Percentiles rank a stretch among this genome's conserved stretches.
These are phyloP conservation scores for Simmondsia chinensis DNA, from an alignment of 148 eudicot species.

Conservation along the genomic window DNA sequence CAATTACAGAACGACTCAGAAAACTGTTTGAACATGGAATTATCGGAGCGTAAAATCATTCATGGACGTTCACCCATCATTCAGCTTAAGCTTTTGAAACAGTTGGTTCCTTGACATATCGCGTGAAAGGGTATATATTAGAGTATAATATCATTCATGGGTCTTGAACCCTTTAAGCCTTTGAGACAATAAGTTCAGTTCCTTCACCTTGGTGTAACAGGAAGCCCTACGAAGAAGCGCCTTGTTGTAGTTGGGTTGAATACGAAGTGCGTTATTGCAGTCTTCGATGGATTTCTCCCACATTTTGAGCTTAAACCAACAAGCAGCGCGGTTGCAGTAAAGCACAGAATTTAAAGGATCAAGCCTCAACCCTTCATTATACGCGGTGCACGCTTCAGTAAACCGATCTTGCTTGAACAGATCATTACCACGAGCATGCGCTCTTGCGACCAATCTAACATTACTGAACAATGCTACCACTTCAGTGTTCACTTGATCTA, in stretches of 20 bases:
- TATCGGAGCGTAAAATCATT: too few relatives aligned
- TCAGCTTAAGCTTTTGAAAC: too few relatives aligned
- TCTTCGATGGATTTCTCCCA: conserved; percentile 81
- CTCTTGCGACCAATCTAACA: conserved; percentile 56
- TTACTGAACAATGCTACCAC: conserved; percentile 41
- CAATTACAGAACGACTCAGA: too few relatives aligned
- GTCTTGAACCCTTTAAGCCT: too few relatives aligned
- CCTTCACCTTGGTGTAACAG: conserved; percentile 62
- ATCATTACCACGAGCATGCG: conserved; percentile 88
- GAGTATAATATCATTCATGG: too few relatives aligned
- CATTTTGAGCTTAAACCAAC: conserved; percentile 73
- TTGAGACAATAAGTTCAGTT: too few relatives aligned
- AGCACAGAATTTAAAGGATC: conserved; percentile 80
- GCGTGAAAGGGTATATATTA: too few relatives aligned
- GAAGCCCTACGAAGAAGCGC: conserved; percentile 89
- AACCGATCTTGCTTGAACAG: conserved; percentile 71
- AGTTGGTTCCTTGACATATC: too few relatives aligned
- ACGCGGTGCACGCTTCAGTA: conserved; percentile 88
- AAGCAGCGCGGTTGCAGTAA: conserved; percentile 91
- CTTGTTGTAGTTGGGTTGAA: conserved; percentile 75
- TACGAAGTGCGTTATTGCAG: conserved; percentile 68
- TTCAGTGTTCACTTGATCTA: conserved; percentile 58
- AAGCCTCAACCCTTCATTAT: conserved; percentile 74
- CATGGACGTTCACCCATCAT: too few relatives aligned
- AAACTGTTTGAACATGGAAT: too few relatives aligned